A percentile compares a stretch with the other conserved stretches of the same genome.
Conservation (phyloP, 768 basidiomycete genomes). For the Gyrodon lividus region DNA sequence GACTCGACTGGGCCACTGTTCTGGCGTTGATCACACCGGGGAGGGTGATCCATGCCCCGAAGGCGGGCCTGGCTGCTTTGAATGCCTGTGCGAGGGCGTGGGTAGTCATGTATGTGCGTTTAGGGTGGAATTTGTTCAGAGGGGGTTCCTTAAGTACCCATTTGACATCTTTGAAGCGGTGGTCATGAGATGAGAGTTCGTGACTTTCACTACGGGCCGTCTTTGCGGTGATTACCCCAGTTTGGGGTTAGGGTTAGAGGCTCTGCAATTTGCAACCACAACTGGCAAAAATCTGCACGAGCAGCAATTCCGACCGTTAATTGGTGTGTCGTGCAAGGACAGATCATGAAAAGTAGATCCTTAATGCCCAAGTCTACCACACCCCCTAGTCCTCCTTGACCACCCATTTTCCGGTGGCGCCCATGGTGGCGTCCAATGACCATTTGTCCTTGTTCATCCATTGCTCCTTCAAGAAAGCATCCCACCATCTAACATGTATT, state of each 20-base stretch:
- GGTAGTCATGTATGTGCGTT: conserved; percentile 41
- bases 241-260: conserved; percentile 1
- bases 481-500: conserved; percentile 44
- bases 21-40: conserved; percentile 60
- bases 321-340: neutral
- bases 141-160: conserved; percentile 5
- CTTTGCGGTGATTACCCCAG: neutral
- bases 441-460: conserved; percentile 45
- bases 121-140: neutral
- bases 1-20: conserved; percentile 53
- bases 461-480: conserved; percentile 41
- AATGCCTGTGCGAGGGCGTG: conserved; percentile 55
- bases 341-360: neutral
- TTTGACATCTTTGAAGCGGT: neutral
- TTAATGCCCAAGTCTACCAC: too few species aligned
- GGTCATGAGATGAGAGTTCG: conserved; percentile 8
- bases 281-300: neutral
- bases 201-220: neutral
- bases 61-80: conserved; percentile 56
- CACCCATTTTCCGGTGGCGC: conserved; percentile 38
- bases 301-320: neutral
- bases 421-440: conserved; percentile 35
- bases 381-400: conserved; percentile 30
- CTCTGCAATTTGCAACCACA: too few species aligned
- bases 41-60: conserved; percentile 65